phyloP scores from a whole-genome alignment of 78 protist genomes.

The Salpingoeca rosetta region DNA sequence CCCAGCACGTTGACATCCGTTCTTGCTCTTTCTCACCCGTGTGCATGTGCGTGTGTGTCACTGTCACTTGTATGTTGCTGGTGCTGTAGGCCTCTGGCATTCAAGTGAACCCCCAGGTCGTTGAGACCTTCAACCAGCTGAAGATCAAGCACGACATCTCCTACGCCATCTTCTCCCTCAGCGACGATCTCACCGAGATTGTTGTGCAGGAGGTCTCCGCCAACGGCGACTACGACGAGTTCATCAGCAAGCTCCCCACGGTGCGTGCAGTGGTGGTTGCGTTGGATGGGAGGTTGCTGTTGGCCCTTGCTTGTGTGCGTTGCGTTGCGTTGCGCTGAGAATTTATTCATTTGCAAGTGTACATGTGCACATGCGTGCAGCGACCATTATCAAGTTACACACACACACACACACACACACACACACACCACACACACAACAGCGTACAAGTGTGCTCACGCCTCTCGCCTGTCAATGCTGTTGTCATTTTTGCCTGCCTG shows the following conservation, averaged over 20 bases:
- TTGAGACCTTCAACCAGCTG: slow-evolving; percentile 26
- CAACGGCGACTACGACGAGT: slow-evolving; percentile 43
- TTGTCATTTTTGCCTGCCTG: no score
- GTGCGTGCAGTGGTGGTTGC: background rate
- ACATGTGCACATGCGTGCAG: no score
- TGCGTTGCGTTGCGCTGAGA: background rate
- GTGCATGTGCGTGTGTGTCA: no score
- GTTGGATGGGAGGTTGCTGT: background rate
- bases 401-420: no score
- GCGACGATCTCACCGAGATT: slow-evolving; percentile 31
- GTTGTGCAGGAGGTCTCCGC: background rate
- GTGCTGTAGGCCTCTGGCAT: slow-evolving; percentile 51
- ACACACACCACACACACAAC: no score
- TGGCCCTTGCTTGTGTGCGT: background rate
- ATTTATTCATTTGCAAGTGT: no score
- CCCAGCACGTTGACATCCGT: no score
- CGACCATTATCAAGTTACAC: no score
- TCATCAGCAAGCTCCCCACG: slow-evolving; percentile 36
- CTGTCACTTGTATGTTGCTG: no score
- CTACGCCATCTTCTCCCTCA: slow-evolving; percentile 35
- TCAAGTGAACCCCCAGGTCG: slow-evolving; percentile 20
- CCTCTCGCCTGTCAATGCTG: no score
- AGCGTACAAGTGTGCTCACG: no score
- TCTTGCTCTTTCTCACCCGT: no score
- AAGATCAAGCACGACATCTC: slow-evolving; percentile 14